Base-by-base conservation (phyloP, 2,329 filamentous ascomycete species). In the Talaromyces verruculosus region DNA sequence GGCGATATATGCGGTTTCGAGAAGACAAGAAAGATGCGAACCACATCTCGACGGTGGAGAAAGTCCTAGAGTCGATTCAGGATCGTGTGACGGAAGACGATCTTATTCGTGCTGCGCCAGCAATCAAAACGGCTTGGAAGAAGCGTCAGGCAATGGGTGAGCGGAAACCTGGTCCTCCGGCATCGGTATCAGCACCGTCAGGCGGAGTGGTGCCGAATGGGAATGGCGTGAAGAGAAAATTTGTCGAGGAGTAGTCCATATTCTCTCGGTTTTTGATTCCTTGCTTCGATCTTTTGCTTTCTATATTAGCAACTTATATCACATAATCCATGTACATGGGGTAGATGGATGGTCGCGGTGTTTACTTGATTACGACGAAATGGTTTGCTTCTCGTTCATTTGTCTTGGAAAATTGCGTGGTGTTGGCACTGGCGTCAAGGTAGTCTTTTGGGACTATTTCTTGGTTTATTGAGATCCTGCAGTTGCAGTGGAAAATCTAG, bases 21-120 rank as follows among this genome's bases (percentile, higher is more conserved):
- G 93, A 98, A 73, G 95, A 99, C 78, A 99, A 99, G 80, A 83
- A 84, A 33, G 90, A 97, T 70, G 93, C 91, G 0, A 99, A 99
- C 73, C 93, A 98, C 78, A 89, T 91, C 67, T 88, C 83, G 19
- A 94, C 91, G 0, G 92, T 97, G 1, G 83, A 88, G 30, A 96
- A 91, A 75, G 95, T 99, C 3, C 84, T 97, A 67, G 89, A 94
- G 69, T 96, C 92, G 77, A 98, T 99, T 71, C 85, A 88, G 67
- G 92, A 97, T 73, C 88, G 88, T 1, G 92, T 99, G 11, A 91
- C 88, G 0, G 88, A 97, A 78, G 84, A 91, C 65, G 93, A 99
- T 74, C 83, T 99, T 39, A 84, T 93, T 55, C 84, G 80, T 1
- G 84, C 87, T 0, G 90, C 90, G 33, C 85, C 84, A 43, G 82